Evolutionary conservation across 139 green algal species (phyloP).

Genomic region (Tetradesmus lagerheimii): DNA sequence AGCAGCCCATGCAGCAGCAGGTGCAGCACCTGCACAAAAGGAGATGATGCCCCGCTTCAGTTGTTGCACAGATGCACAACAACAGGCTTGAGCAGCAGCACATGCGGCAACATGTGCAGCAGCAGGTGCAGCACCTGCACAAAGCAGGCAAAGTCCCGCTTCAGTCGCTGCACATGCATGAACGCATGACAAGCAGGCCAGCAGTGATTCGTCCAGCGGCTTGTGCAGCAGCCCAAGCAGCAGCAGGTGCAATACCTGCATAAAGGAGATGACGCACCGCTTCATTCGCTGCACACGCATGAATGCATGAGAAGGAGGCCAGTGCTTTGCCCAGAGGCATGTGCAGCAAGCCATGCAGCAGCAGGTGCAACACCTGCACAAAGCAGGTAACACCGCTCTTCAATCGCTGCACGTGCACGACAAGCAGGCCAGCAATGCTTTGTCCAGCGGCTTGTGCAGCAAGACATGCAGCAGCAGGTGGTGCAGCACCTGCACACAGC

Average conservation of each 20-base stretch:
- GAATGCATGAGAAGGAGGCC: not conserved
- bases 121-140: constrained; percentile 65
- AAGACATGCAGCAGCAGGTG: not conserved
- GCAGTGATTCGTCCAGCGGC: no score
- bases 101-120: constrained; percentile 43
- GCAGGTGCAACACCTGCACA: not conserved
- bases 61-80: no score
- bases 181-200: no score
- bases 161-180: no score
- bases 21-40: not conserved
- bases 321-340: no score
- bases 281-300: no score
- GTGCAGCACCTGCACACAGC: not conserved
- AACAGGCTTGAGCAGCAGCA: not conserved
- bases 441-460: not conserved
- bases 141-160: no score
- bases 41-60: no score
- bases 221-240: not conserved
- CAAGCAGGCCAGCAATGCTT: not conserved
- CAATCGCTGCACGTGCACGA: no score
- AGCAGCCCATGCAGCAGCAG: constrained; percentile 5
- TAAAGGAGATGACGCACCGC: no score
- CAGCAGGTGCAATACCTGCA: not conserved
- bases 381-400: not conserved
- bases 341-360: not conserved